A percentile compares a stretch with the other conserved stretches of the same genome.
These are phyloP conservation scores for Monosporozyma servazzii DNA, from an alignment of 805 yeast genomes.

Conservation along the genomic window DNA sequence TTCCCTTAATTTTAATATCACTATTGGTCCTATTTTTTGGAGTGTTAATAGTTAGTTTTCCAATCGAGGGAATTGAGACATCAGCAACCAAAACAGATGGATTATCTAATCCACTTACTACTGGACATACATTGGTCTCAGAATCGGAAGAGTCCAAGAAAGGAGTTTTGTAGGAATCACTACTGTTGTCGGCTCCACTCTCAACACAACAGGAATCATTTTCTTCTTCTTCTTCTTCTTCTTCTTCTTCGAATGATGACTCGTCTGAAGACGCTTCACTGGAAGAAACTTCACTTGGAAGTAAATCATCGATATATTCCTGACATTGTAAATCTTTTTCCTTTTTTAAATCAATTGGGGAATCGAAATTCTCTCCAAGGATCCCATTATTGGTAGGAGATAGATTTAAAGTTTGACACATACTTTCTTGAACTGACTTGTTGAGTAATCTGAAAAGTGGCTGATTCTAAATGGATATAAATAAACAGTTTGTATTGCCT, in stretches of 20 bases:
- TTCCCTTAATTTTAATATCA: slow-evolving; percentile 34
- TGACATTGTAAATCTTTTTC: slow-evolving; percentile 6
- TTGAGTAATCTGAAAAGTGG: not conserved
- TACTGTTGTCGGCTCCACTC: slow-evolving; percentile 8
- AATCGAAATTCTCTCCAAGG: not conserved
- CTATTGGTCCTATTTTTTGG: not conserved
- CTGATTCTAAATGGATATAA: not conserved
- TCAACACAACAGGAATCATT: not conserved
- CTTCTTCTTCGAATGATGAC: not conserved
- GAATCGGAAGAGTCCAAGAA: not conserved
- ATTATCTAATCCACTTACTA: not conserved
- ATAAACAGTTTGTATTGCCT: not conserved
- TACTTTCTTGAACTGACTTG: not conserved
- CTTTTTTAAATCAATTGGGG: not conserved
- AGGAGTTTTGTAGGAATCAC: slow-evolving; percentile 4
- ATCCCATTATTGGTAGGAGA: not conserved
- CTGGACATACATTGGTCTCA: not conserved
- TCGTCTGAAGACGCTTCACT: slow-evolving; percentile 8
- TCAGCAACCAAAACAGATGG: not conserved
- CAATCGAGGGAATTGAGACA: not conserved
- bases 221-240: too few species aligned
- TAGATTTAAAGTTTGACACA: not conserved
- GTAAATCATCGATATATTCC: slow-evolving; percentile 14
- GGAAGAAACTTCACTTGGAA: slow-evolving; percentile 21
- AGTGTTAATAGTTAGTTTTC: not conserved